Percentiles rank a stretch among this genome's conserved stretches.
phyloP scores from a whole-genome alignment of 768 basidiomycete species.

The Thelephora aurantiotincta region DNA sequence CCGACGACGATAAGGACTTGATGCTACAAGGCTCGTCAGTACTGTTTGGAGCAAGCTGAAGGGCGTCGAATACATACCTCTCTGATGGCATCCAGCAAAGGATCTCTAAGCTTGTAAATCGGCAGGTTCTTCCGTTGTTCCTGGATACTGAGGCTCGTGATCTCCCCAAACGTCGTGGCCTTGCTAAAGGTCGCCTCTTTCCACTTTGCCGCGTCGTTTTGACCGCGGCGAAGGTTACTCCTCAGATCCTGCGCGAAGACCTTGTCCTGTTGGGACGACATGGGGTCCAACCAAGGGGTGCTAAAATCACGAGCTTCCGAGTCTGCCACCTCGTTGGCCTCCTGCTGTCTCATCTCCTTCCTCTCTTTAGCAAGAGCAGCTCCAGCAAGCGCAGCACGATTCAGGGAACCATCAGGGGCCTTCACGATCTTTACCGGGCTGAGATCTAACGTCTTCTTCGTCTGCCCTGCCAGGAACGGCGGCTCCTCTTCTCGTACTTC shows the following conservation, averaged over 20 bases:
- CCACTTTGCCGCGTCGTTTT: slow-evolving; percentile 84
- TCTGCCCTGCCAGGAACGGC: slow-evolving; percentile 90
- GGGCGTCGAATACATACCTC: slow-evolving; percentile 45
- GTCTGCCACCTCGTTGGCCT: slow-evolving; percentile 87
- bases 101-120: slow-evolving; percentile 88
- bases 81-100: slow-evolving; percentile 77
- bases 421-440: slow-evolving; percentile 98
- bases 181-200: slow-evolving; percentile 89
- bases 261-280: slow-evolving; percentile 78
- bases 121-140: slow-evolving; percentile 87
- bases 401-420: slow-evolving; percentile 94
- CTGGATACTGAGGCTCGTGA: slow-evolving; percentile 79
- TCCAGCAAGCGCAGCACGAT: slow-evolving; percentile 88
- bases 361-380: slow-evolving; percentile 92
- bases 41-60: neutral
- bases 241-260: slow-evolving; percentile 90
- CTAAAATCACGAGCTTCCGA: slow-evolving; percentile 90
- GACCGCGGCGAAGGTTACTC: slow-evolving; percentile 56
- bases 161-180: slow-evolving; percentile 89
- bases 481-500: slow-evolving; percentile 97
- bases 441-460: slow-evolving; percentile 86
- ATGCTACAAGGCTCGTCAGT: slow-evolving; percentile 38
- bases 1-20: slow-evolving; percentile 97
- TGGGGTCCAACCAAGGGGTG: slow-evolving; percentile 96
- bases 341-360: slow-evolving; percentile 86